A percentile compares a stretch with the other conserved stretches of the same genome.
phyloP scores from a whole-genome alignment of 495 filamentous ascomycete genomes.

The Xylaria palmicola region DNA sequence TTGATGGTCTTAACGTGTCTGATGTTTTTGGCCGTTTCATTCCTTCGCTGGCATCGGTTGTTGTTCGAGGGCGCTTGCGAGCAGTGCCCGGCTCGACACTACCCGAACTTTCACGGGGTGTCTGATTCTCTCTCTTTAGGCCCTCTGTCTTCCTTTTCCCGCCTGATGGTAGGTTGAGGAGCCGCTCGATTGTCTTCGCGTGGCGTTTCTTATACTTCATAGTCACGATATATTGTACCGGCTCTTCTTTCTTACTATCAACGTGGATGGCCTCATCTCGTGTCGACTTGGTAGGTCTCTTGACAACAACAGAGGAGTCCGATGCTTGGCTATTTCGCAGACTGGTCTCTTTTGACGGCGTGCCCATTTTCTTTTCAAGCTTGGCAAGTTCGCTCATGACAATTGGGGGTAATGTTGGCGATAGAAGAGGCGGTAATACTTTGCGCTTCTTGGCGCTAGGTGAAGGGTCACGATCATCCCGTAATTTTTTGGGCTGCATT shows the following conservation, averaged over 20 bases:
- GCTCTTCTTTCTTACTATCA: constrained; percentile 32
- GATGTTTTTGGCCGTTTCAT: constrained; percentile 34
- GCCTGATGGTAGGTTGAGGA: constrained; percentile 41
- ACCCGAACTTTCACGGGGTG: constrained; percentile 34
- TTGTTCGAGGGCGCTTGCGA: constrained; percentile 43
- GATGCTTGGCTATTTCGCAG: constrained; percentile 26
- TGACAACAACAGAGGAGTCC: constrained; percentile 39
- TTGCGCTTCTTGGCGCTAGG: constrained; percentile 36
- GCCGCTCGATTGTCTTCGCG: constrained; percentile 41
- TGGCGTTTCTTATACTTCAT: constrained; percentile 44
- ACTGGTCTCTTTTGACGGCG: constrained; percentile 32
- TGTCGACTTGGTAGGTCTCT: constrained; percentile 33
- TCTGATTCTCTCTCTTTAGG: constrained; percentile 31
- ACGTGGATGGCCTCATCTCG: constrained; percentile 31
- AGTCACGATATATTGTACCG: constrained; percentile 20
- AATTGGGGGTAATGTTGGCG: constrained; percentile 46
- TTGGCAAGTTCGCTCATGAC: constrained; percentile 44
- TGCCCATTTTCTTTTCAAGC: constrained; percentile 26
- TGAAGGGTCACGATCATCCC: constrained; percentile 34
- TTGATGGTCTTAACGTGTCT: constrained; percentile 33
- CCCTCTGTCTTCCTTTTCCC: constrained; percentile 37
- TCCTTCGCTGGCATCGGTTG: constrained; percentile 29
- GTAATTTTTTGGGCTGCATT: constrained; percentile 26
- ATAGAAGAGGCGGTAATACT: constrained; percentile 43
- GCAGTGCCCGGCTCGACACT: constrained; percentile 41